These are phyloP conservation scores for Gautieria morchelliformis DNA, from an alignment of 768 basidiomycete genomes.

Conservation along the genomic window DNA sequence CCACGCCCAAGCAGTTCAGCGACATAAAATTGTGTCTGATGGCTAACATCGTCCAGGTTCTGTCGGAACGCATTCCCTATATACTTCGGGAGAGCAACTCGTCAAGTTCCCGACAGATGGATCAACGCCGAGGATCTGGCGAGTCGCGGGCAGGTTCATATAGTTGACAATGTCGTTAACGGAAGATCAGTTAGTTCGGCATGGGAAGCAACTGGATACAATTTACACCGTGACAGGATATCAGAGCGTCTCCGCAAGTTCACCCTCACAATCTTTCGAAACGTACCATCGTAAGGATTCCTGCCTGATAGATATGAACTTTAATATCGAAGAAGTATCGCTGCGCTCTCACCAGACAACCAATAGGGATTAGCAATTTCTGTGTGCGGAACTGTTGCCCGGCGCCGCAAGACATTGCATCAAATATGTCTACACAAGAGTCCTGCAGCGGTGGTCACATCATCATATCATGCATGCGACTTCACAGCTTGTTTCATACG, in stretches of 20 bases:
- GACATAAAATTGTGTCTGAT: slow-evolving; percentile 55
- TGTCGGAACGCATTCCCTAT: slow-evolving; percentile 36
- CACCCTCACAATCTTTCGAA: slow-evolving; percentile 28
- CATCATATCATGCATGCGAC: too few relatives aligned
- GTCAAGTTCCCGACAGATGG: slow-evolving; percentile 40
- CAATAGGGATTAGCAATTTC: slow-evolving; percentile 28
- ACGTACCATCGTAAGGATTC: slow-evolving; percentile 25
- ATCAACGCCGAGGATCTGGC: slow-evolving; percentile 37
- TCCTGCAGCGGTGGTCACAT: slow-evolving; percentile 8
- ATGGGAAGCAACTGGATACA: too few relatives aligned
- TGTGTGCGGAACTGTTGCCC: slow-evolving; percentile 54
- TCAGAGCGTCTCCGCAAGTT: not conserved
- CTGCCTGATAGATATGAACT: slow-evolving; percentile 2
- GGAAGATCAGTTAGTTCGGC: too few relatives aligned
- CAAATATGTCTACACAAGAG: slow-evolving; percentile 56
- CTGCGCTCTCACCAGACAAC: not conserved
- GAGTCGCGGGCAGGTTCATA: slow-evolving; percentile 36
- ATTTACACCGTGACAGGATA: not conserved
- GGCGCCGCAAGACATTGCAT: slow-evolving; percentile 55
- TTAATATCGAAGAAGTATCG: too few relatives aligned
- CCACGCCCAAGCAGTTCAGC: slow-evolving; percentile 64
- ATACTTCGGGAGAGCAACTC: slow-evolving; percentile 47
- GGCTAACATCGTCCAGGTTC: slow-evolving; percentile 51
- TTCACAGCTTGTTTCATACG: slow-evolving; percentile 50
- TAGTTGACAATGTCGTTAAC: slow-evolving; percentile 28